These are phyloP conservation scores for Gloeopeniophorella convolvens DNA, from an alignment of 768 basidiomycete genomes.

Conservation along the genomic window DNA sequence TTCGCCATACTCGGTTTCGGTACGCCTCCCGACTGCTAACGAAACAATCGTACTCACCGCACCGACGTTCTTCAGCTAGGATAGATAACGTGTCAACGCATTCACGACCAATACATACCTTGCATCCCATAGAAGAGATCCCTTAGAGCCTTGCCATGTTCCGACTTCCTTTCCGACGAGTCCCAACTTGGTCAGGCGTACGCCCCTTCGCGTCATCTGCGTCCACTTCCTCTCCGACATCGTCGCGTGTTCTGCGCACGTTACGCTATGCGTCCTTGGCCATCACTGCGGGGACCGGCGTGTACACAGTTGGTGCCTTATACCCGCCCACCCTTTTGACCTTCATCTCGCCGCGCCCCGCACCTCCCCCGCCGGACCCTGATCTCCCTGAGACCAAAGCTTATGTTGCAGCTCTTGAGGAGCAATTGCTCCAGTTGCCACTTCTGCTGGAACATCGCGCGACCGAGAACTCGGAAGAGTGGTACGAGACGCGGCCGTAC, in stretches of 20 bases:
- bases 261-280: conserved; percentile 7
- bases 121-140: background rate
- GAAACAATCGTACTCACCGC: too few species aligned
- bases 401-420: conserved; percentile 58
- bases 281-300: conserved; percentile 17
- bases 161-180: background rate
- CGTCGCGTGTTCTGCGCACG: background rate
- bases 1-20: background rate
- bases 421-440: conserved; percentile 57
- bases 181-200: background rate
- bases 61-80: too few species aligned
- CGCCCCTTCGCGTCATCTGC: conserved; percentile 4
- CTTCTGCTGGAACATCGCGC: conserved; percentile 47
- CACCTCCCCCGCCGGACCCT: conserved; percentile 62
- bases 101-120: background rate
- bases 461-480: conserved; percentile 45
- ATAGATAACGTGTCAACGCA: background rate
- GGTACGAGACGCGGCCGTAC: conserved; percentile 81
- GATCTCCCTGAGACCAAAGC: conserved; percentile 52
- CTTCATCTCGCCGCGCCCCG: conserved; percentile 68
- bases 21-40: too few species aligned
- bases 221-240: background rate
- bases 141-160: conserved; percentile 1
- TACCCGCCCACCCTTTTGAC: conserved; percentile 63
- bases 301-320: conserved; percentile 52